Base-by-base conservation (phyloP, 2,329 filamentous ascomycete genomes). In the Exophiala aquamarina region DNA sequence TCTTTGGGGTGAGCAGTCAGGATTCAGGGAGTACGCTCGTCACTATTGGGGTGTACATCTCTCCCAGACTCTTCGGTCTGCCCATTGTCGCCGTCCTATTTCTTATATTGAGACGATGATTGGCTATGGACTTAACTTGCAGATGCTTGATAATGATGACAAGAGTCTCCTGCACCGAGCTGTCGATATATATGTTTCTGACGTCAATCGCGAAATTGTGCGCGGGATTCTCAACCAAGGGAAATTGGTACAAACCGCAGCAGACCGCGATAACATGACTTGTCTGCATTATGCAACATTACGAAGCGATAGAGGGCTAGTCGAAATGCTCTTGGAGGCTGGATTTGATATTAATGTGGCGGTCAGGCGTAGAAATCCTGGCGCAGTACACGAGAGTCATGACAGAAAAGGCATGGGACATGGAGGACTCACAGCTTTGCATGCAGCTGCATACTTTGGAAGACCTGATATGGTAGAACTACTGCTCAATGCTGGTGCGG, bases 151-250 rank as follows among this genome's bases (percentile, higher is more conserved):
- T 34, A 18, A 7, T 18, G 32, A 34, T 34, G 32, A n/a, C 17
- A 34, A 34, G 17, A 34, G 32, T 34, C 32, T 34, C 32, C n/a
- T 34, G 17, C 32, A 34, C 17, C 32, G 32, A n/a, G 32, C 32
- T 6, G 32, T 34, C 32, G 32, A 34, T 34, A 14, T 14, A 18
- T n/a, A 34, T 18, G 32, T 34, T 34, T 5, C 6, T n/a, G 5
- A 14, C 6, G 17, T 34, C 17, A 18, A 34, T 18, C 13, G 13
- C 8, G 32, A 34, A 34, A 7, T 34, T 14, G 32, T 34, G 32
- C 13, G 17, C 13, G 13, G 13, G 13, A 18, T 34, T 18, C 6
- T 34, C 32, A n/a, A 14, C 32, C 32, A 34, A 6, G 32, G 32
- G 32, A n/a, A n/a, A n/a, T n/a, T 34, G 13, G 32, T 34, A n/a